A percentile compares a stretch with the other conserved stretches of the same genome.
Conservation (phyloP, 306 rosid genomes). For the cucumber (Cucumis sativus) region DNA sequence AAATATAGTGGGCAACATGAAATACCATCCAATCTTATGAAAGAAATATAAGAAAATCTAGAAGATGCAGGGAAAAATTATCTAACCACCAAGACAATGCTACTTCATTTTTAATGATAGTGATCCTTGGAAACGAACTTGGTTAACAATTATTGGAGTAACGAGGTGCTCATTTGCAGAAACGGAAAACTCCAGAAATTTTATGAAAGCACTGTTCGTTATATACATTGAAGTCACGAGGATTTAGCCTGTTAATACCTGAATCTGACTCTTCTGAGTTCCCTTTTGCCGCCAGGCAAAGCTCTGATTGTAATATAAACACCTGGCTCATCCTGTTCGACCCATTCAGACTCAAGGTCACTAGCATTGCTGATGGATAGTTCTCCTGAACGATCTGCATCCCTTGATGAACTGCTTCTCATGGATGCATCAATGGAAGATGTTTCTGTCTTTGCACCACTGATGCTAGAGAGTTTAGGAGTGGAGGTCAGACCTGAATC, state of each 20-base stretch:
- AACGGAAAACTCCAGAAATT: background rate
- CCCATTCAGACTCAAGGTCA: conserved; percentile 97
- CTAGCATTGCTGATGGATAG: conserved; percentile 90
- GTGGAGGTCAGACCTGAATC: conserved; percentile 55
- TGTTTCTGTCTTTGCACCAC: conserved; percentile 56
- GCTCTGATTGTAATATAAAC: conserved; percentile 92
- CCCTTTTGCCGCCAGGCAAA: conserved; percentile 73
- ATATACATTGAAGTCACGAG: background rate
- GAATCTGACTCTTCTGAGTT: conserved; percentile 92
- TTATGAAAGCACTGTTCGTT: background rate
- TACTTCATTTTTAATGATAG: background rate
- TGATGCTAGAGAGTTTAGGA: conserved; percentile 62
- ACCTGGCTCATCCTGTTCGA: conserved; percentile 95
- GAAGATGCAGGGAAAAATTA: background rate
- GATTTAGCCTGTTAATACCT: conserved; percentile 31
- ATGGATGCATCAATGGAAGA: conserved; percentile 76
- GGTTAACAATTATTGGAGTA: background rate
- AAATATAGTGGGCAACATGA: background rate
- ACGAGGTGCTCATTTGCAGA: background rate
- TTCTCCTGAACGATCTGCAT: conserved; percentile 76
- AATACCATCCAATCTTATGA: background rate
- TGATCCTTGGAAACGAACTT: background rate
- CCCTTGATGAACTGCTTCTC: conserved; percentile 78
- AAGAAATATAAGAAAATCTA: background rate
- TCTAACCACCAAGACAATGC: background rate